Base-by-base conservation (phyloP, 169 alveolate genomes). In the Plasmodium berghei region DNA sequence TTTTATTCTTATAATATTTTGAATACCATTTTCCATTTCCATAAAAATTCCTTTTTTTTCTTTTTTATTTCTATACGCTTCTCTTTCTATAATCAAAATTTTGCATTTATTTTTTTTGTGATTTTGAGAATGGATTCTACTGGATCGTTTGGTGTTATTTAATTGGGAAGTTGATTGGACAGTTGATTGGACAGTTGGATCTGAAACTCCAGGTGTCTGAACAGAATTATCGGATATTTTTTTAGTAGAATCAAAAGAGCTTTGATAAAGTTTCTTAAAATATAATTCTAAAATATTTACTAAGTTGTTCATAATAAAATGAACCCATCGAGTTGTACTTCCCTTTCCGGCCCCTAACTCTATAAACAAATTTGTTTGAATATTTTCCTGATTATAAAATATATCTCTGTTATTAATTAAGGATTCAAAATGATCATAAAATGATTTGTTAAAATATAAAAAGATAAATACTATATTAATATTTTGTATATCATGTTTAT, bases 401-500 rank as follows among this genome's bases (percentile, higher is more conserved):
- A 5, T 54, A 8, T 56, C 9, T 16, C 5, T 63, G 1, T 64
- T 24, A 16, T 66, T 66, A 34, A 63, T 64, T 42, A 63, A 12
- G n/a, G n/a, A 16, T 26, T 80, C 10, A 18, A 66, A 80, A 26
- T 18, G 9, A 16, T 45, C 42, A 20, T 49, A 34, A 67, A 80
- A 64, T 26, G 24, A 16, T 5, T 52, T 22, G 59, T 80, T 80
- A 67, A 80, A 80, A 66, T 80, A 71, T 14, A 80, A 16, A 16
- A 80, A 59, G 14, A 80, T 34, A 66, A 80, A 80, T 26, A 66
- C 18, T 9, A 66, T n/a, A 26, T 80, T 80, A 9, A 80, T 71
- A 80, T 80, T 80, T 80, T 80, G 89, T 66, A 80, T 66, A 46
- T 80, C 90, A 28, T 80, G 90, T 22, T 80, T 80, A 70, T 64